These are phyloP conservation scores for Zasmidium cellare DNA, from an alignment of 2,329 filamentous ascomycete species.

Conservation along the genomic window DNA sequence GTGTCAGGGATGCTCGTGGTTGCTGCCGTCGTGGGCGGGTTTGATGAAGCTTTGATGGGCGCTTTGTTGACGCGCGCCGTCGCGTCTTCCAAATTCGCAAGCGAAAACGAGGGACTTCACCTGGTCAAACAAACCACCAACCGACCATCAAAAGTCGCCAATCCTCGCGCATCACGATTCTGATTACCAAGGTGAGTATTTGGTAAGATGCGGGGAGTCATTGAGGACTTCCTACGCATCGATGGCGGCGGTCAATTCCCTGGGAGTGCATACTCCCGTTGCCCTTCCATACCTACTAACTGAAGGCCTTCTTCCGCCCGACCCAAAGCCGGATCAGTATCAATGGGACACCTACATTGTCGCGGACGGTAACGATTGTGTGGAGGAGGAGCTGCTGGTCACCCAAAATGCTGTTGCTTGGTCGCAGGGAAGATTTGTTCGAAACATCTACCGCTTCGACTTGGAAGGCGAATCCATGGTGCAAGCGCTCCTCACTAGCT, in stretches of 20 bases:
- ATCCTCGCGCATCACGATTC: no score
- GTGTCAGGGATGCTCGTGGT: slow-evolving; percentile 8
- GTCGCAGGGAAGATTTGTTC: slow-evolving; percentile 82
- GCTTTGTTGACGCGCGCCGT: slow-evolving; percentile 11
- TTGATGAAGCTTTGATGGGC: slow-evolving; percentile 7
- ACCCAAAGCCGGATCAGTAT: slow-evolving; percentile 68
- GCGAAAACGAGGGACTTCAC: background rate
- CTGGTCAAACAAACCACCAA: background rate
- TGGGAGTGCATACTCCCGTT: slow-evolving; percentile 86
- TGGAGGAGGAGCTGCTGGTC: slow-evolving; percentile 77
- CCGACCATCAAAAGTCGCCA: background rate
- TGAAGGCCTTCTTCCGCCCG: slow-evolving; percentile 71
- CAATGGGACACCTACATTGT: slow-evolving; percentile 68
- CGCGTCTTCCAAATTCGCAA: slow-evolving; percentile 15
- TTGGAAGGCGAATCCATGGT: slow-evolving; percentile 81
- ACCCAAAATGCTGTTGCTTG: slow-evolving; percentile 79
- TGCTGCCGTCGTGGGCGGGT: background rate
- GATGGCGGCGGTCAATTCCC: slow-evolving; percentile 89
- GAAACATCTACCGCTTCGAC: slow-evolving; percentile 82
- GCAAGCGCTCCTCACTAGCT: slow-evolving; percentile 84
- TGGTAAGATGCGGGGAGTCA: slow-evolving; percentile 16
- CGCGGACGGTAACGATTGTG: slow-evolving; percentile 37
- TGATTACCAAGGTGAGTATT: background rate
- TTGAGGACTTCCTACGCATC: background rate
- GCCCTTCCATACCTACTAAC: slow-evolving; percentile 79